Percentiles rank a stretch among this genome's conserved stretches.
These are phyloP conservation scores for Aspergillus diversus DNA, from an alignment of 495 filamentous ascomycete species.

Conservation along the genomic window DNA sequence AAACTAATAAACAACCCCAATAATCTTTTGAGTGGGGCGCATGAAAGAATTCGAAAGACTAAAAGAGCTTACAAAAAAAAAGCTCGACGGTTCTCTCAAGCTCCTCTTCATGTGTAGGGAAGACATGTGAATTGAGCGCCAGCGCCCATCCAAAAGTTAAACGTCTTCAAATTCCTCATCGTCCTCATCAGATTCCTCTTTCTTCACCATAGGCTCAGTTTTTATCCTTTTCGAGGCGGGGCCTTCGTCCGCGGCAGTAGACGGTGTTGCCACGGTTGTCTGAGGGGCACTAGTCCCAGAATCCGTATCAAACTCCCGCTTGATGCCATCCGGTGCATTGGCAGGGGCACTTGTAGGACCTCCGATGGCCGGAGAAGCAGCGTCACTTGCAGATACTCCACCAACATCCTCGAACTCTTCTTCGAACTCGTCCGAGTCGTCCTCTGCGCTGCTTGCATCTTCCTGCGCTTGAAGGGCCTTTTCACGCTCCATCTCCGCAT, in stretches of 20 bases:
- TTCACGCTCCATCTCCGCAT: conserved; percentile 54
- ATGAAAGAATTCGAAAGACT: not conserved
- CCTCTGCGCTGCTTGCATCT: conserved; percentile 50
- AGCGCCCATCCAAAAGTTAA: conserved; percentile 23
- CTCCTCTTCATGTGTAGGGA: not conserved
- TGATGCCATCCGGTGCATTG: conserved; percentile 40
- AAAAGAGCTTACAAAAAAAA: not conserved
- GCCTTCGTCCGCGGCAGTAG: conserved; percentile 42
- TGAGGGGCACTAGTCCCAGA: conserved; percentile 47
- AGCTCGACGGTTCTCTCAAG: not conserved
- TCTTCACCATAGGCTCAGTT: conserved; percentile 35
- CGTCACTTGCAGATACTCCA: conserved; percentile 43
- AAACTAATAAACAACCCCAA: too few relatives aligned
- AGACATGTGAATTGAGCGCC: conserved; percentile 16
- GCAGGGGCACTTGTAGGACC: conserved; percentile 29
- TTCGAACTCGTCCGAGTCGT: conserved; percentile 53
- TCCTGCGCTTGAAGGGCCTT: conserved; percentile 51
- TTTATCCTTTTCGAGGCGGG: conserved; percentile 52
- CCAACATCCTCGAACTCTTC: conserved; percentile 56
- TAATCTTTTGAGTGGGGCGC: not conserved
- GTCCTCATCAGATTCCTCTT: conserved; percentile 55
- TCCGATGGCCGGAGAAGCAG: conserved; percentile 40
- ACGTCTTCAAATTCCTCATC: conserved; percentile 60
- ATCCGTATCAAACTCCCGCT: conserved; percentile 46
- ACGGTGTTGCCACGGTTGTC: conserved; percentile 48